Evolutionary conservation across 2,329 filamentous ascomycete genomes (phyloP).

Genomic region (Diaporthe sp.): DNA sequence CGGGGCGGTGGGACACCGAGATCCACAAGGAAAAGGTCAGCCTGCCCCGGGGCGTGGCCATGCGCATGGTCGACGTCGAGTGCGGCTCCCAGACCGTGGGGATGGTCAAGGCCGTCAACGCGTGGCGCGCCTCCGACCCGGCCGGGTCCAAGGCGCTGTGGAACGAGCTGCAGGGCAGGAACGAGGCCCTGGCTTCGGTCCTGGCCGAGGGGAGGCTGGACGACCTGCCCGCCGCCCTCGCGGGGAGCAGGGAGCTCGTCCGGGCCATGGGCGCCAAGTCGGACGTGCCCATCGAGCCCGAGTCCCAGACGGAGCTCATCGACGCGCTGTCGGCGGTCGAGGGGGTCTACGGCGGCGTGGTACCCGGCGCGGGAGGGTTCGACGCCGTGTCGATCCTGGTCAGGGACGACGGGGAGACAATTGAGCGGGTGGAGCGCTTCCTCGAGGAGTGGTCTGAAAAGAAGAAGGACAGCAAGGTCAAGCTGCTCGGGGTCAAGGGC

Average conservation of each 20-base stretch:
- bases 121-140: slow-evolving; percentile 77
- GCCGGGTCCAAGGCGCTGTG: slow-evolving; percentile 77
- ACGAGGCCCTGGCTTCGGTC: slow-evolving; percentile 75
- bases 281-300: slow-evolving; percentile 88
- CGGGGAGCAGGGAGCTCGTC: slow-evolving; percentile 69
- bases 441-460: slow-evolving; percentile 71
- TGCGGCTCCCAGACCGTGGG: slow-evolving; percentile 92
- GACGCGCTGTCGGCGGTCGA: slow-evolving; percentile 78
- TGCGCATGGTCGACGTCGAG: slow-evolving; percentile 96
- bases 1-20: slow-evolving; percentile 81
- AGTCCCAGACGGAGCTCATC: slow-evolving; percentile 83
- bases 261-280: slow-evolving; percentile 80
- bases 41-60: slow-evolving; percentile 77
- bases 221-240: slow-evolving; percentile 59
- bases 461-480: slow-evolving; percentile 70
- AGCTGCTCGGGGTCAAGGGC: slow-evolving; percentile 75
- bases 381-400: slow-evolving; percentile 89
- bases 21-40: slow-evolving; percentile 75
- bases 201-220: slow-evolving; percentile 63
- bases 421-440: slow-evolving; percentile 68
- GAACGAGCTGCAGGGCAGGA: slow-evolving; percentile 78
- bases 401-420: slow-evolving; percentile 75
- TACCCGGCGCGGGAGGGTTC: slow-evolving; percentile 93
- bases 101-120: slow-evolving; percentile 93
- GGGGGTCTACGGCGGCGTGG: slow-evolving; percentile 90